Percentiles rank a stretch among this genome's conserved stretches.
These are phyloP conservation scores for Picea sitchensis DNA, from an alignment of 75 land plant species.

Conservation along the genomic window DNA sequence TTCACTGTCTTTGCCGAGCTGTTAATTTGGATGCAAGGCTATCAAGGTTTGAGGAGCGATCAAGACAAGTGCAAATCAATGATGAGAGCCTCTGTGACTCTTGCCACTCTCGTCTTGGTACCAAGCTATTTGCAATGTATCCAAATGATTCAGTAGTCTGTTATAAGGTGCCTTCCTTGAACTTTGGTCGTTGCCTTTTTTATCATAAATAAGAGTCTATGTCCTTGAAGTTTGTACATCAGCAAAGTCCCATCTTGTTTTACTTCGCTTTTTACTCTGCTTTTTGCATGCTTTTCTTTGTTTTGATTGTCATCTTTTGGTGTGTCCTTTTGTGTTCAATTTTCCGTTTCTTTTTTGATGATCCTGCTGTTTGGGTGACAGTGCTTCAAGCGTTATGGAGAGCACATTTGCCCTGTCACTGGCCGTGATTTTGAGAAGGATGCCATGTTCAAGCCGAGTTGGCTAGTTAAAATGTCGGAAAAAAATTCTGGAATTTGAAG, in stretches of 20 bases:
- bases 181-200: background rate
- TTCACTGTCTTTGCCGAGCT: constrained; percentile 62
- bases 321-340: background rate
- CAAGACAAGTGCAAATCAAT: constrained; percentile 80
- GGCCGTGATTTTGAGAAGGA: constrained; percentile 64
- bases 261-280: no score
- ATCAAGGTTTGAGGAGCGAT: constrained; percentile 83
- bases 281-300: no score
- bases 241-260: background rate
- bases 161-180: constrained; percentile 65
- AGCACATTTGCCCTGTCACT: constrained; percentile 55
- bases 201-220: background rate
- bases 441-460: constrained; percentile 54
- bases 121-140: constrained; percentile 94
- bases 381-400: constrained; percentile 80
- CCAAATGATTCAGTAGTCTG: constrained; percentile 92
- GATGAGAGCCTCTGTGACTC: constrained; percentile 84
- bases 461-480: constrained; percentile 36
- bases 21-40: constrained; percentile 72
- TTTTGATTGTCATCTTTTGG: background rate
- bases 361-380: constrained; percentile 27
- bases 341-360: background rate
- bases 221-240: background rate
- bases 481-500: background rate
- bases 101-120: constrained; percentile 91